phyloP scores from a whole-genome alignment of 2,329 filamentous ascomycete species.

The Paecilomyces sp. region DNA sequence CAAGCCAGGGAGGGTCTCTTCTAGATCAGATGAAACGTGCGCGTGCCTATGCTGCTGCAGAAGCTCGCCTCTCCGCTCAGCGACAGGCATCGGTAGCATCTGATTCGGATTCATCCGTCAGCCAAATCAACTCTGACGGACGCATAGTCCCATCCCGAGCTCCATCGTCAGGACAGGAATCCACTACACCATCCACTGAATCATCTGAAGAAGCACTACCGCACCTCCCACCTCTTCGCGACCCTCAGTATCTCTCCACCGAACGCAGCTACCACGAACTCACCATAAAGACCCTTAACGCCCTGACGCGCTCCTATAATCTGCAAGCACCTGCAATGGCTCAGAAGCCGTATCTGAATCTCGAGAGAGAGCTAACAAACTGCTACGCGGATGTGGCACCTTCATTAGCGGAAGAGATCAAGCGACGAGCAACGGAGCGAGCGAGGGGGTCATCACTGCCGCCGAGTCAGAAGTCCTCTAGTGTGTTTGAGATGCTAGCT shows the following conservation, averaged over 20 bases:
- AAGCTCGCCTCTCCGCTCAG: constrained; percentile 39
- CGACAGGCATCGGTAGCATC: constrained; percentile 16
- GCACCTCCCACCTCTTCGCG: constrained; percentile 62
- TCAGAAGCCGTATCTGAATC: constrained; percentile 83
- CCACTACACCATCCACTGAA: constrained; percentile 2
- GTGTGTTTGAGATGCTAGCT: constrained; percentile 57
- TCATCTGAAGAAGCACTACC: constrained; percentile 18
- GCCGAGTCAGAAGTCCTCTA: constrained; percentile 29
- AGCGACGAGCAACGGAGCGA: constrained; percentile 53
- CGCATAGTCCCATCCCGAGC: constrained; percentile 9
- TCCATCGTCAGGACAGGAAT: background rate
- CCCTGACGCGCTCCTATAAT: constrained; percentile 79
- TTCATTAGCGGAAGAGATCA: constrained; percentile 63
- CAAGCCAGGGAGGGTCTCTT: constrained; percentile 67
- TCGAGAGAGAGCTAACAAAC: constrained; percentile 70
- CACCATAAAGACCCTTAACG: constrained; percentile 71
- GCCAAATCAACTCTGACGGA: constrained; percentile 19
- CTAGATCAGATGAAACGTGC: constrained; percentile 66
- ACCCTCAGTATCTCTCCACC: constrained; percentile 64
- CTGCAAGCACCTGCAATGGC: constrained; percentile 87
- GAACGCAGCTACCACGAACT: constrained; percentile 71
- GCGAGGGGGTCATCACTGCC: constrained; percentile 30
- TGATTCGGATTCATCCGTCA: constrained; percentile 1
- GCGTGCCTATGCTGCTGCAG: constrained; percentile 66
- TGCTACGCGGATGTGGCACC: constrained; percentile 87